Evolutionary conservation across 768 basidiomycete species (phyloP).

Genomic region (Auriscalpium microsporum): DNA sequence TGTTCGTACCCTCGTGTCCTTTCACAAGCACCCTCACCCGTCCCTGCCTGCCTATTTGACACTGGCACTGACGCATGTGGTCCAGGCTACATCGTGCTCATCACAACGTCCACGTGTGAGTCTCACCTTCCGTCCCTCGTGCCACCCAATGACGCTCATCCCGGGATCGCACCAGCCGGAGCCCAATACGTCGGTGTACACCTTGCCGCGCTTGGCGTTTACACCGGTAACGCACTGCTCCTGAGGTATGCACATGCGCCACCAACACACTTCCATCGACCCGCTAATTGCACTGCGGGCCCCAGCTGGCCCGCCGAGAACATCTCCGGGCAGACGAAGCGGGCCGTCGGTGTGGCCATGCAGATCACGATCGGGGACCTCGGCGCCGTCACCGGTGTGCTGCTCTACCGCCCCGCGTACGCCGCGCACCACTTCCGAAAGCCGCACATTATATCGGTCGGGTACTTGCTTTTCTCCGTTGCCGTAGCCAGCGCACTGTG

Average conservation of each 20-base stretch:
- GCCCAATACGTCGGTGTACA: slow-evolving; percentile 51
- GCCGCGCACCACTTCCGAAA: slow-evolving; percentile 38
- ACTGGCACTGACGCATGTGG: neutral
- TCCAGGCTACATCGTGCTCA: slow-evolving; percentile 48
- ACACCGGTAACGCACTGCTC: slow-evolving; percentile 48
- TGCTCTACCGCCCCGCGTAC: slow-evolving; percentile 47
- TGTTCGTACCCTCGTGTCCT: neutral
- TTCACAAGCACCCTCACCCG: too few relatives aligned
- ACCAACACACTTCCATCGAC: neutral
- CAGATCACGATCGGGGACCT: slow-evolving; percentile 58
- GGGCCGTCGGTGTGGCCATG: slow-evolving; percentile 52
- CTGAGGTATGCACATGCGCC: slow-evolving; percentile 30
- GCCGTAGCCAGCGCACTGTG: slow-evolving; percentile 36
- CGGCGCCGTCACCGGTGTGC: slow-evolving; percentile 50
- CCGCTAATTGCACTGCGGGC: neutral
- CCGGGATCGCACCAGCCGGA: slow-evolving; percentile 27
- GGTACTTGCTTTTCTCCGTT: slow-evolving; percentile 45
- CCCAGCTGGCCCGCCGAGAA: slow-evolving; percentile 51
- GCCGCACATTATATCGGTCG: slow-evolving; percentile 52
- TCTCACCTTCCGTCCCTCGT: slow-evolving; percentile 11
- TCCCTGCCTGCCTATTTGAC: neutral
- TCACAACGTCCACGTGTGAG: slow-evolving; percentile 38
- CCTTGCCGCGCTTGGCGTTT: slow-evolving; percentile 47
- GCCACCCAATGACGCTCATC: neutral
- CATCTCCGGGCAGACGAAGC: slow-evolving; percentile 60